These are phyloP conservation scores for Hordeum marinum DNA, from an alignment of 176 grass and related monocot genomes.

Conservation along the genomic window DNA sequence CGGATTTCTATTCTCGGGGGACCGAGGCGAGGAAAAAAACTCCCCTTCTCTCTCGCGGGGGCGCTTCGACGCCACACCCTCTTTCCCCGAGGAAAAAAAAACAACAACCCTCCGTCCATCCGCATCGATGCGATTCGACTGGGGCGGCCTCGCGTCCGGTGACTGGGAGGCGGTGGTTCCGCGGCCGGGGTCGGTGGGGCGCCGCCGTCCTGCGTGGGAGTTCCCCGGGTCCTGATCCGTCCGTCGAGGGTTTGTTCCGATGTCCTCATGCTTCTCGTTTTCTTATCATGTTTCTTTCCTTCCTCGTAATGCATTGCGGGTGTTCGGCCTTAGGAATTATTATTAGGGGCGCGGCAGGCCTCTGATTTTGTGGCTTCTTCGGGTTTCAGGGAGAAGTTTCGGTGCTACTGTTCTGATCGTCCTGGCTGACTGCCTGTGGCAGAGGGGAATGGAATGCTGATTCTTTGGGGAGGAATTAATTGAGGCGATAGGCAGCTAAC, in stretches of 20 bases:
- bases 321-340: neutral
- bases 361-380: neutral
- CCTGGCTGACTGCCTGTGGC: neutral
- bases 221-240: slow-evolving; percentile 13
- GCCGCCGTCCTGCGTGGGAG: neutral
- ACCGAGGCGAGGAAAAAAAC: neutral
- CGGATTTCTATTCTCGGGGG: neutral
- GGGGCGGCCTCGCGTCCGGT: slow-evolving; percentile 22
- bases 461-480: slow-evolving; percentile 10
- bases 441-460: neutral
- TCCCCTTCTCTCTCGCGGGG: too few relatives aligned
- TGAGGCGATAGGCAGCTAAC: neutral
- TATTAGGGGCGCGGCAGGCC: neutral
- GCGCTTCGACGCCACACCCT: too few relatives aligned
- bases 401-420: neutral
- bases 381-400: neutral
- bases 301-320: neutral
- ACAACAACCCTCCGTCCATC: neutral
- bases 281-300: neutral
- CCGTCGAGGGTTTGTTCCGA: neutral
- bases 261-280: neutral
- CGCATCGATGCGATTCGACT: slow-evolving; percentile 35
- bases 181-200: slow-evolving; percentile 2
- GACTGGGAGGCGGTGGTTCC: slow-evolving; percentile 8
- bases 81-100: too few relatives aligned